These are phyloP conservation scores for Ilyonectria sp. DNA, from an alignment of 2,329 filamentous ascomycete genomes.

Conservation along the genomic window DNA sequence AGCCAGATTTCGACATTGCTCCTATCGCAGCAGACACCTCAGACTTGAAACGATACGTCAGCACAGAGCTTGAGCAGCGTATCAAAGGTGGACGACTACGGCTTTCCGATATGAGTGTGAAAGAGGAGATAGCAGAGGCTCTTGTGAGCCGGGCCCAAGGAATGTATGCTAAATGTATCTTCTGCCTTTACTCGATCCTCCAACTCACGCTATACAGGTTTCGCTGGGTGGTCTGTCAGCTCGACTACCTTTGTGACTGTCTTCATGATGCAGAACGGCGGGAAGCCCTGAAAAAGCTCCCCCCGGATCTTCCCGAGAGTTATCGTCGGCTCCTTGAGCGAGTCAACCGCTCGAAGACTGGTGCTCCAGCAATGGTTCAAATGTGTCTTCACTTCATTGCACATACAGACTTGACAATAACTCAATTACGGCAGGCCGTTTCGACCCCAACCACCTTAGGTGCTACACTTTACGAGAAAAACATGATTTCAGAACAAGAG, in stretches of 20 bases:
- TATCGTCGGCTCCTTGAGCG: conserved; percentile 32
- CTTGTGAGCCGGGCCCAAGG: conserved; percentile 28
- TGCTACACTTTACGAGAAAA: background rate
- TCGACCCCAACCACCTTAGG: background rate
- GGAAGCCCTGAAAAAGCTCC: conserved; percentile 27
- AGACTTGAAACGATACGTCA: conserved; percentile 32
- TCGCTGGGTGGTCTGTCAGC: conserved; percentile 40
- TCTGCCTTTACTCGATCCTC: fast-evolving
- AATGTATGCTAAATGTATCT: conserved; percentile 20
- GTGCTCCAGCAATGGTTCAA: too few relatives aligned
- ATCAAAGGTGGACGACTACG: background rate
- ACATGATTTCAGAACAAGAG: conserved; percentile 24
- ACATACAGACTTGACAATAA: fast-evolving
- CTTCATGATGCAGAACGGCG: conserved; percentile 22
- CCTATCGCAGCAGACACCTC: conserved; percentile 21
- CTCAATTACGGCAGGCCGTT: conserved; percentile 22
- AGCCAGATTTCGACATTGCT: background rate
- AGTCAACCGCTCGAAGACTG: background rate
- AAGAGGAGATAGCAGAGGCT: conserved; percentile 21
- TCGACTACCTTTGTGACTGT: conserved; percentile 37
- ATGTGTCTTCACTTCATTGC: conserved; percentile 29
- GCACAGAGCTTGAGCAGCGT: conserved; percentile 28
- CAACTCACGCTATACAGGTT: conserved; percentile 19
- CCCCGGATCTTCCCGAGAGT: conserved; percentile 11
- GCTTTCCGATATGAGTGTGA: conserved; percentile 12